Evolutionary conservation across 192 early-diverging fungal species (phyloP).

Genomic region (Podila minutissima): DNA sequence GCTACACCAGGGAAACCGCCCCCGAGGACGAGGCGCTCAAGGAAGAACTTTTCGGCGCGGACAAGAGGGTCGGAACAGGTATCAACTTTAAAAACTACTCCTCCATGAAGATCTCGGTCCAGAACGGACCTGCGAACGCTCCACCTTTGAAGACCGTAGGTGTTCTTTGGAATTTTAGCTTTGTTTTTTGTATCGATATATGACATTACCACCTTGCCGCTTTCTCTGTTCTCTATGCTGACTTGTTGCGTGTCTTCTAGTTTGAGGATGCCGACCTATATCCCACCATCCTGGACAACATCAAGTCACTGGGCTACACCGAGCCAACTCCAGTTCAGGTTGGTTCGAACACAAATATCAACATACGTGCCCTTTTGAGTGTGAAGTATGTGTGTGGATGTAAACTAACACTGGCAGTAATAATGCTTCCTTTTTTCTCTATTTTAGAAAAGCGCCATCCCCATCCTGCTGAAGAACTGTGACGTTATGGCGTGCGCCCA

Average conservation of each 20-base stretch:
- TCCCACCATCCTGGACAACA: slow-evolving; percentile 69
- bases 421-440: neutral
- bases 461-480: slow-evolving; percentile 65
- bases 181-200: neutral
- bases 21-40: slow-evolving; percentile 70
- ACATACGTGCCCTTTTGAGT: no score
- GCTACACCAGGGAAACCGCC: slow-evolving; percentile 64
- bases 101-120: slow-evolving; percentile 73
- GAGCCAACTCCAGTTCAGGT: slow-evolving; percentile 83
- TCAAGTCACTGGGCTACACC: slow-evolving; percentile 68
- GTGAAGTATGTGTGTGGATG: no score
- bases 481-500: slow-evolving; percentile 92
- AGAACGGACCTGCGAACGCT: slow-evolving; percentile 57
- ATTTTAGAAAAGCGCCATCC: slow-evolving; percentile 64
- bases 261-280: slow-evolving; percentile 76
- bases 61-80: slow-evolving; percentile 70
- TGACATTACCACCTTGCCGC: neutral
- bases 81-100: slow-evolving; percentile 86
- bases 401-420: no score
- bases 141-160: slow-evolving; percentile 59
- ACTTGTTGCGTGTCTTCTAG: slow-evolving; percentile 3
- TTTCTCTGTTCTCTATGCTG: neutral
- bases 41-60: slow-evolving; percentile 66
- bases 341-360: no score
- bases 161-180: neutral